A percentile compares a stretch with the other conserved stretches of the same genome.
phyloP scores from a whole-genome alignment of 441 rosid genomes.

The Aquilaria agallochum region DNA sequence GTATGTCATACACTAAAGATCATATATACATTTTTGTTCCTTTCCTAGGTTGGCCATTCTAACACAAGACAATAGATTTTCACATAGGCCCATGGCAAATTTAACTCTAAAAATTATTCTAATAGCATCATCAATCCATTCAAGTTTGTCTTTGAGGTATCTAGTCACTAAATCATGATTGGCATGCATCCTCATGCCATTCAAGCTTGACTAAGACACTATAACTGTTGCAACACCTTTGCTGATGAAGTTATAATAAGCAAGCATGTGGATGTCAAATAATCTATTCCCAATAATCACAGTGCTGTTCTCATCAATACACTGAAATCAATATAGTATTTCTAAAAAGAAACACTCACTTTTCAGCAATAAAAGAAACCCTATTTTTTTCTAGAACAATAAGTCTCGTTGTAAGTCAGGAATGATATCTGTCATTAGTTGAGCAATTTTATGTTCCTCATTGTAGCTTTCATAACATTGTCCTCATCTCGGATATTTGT shows the following conservation, averaged over 20 bases:
- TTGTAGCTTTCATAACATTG: slow-evolving; percentile 56
- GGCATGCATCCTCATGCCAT: slow-evolving; percentile 50
- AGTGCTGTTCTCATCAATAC: slow-evolving; percentile 39
- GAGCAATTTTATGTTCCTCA: slow-evolving; percentile 48
- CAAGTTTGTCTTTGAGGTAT: slow-evolving; percentile 44
- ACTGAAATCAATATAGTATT: too few species aligned
- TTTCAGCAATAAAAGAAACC: slow-evolving; percentile 38
- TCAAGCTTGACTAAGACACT: slow-evolving; percentile 52
- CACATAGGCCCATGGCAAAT: slow-evolving; percentile 47
- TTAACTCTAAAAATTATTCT: slow-evolving; percentile 47
- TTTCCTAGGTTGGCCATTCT: too few species aligned
- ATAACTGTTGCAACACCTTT: slow-evolving; percentile 55
- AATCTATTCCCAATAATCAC: slow-evolving; percentile 23
- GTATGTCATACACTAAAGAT: too few species aligned
- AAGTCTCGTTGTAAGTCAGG: slow-evolving; percentile 52
- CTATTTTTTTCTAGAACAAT: slow-evolving; percentile 19
- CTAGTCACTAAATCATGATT: slow-evolving; percentile 39
- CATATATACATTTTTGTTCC: too few species aligned
- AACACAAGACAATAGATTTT: slow-evolving; percentile 26
- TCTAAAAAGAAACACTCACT: slow-evolving; percentile 20
- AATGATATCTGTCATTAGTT: slow-evolving; percentile 51
- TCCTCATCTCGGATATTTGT: slow-evolving; percentile 49
- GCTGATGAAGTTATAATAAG: slow-evolving; percentile 36
- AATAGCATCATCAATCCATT: slow-evolving; percentile 46
- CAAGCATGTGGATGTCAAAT: slow-evolving; percentile 50